Evolutionary conservation across 2,329 filamentous ascomycete species (phyloP), one percentile per base, ranked within the genome.

Genomic region (Arachnomyces sp.): DNA sequence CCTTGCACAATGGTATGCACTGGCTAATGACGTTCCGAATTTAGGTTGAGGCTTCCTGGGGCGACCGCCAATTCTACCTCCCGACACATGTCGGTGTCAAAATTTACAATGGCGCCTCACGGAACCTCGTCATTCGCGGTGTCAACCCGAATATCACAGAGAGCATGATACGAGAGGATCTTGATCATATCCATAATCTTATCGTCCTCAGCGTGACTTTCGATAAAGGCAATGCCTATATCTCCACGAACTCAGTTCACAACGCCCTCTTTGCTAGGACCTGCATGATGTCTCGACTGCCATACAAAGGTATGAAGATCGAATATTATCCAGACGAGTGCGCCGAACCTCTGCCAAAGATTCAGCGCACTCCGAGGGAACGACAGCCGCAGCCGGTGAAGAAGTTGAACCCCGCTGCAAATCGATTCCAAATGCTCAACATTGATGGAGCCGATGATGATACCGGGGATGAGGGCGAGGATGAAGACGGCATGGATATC

Each of bases 101-200:
- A 55, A 73, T 89, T 40, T 61, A 62, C 30, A 67, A 61, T 35
- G 84, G 85, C 11, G 83, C 83, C 11, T 84, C 78, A 31, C 78
- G 86, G 44, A 92, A 90, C 52, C 60, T 93, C 29, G 65, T 89
- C 14, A 74, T 93, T 31, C 74, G 75, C 42, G 72, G 73, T 7
- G 76, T 75, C 49, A 69, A 69, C 50, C 65, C 65, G 39, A 72
- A 66, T 39, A 66, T 84, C 49, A 86, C 79, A 0, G 80, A 80
- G 48, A 64, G 75, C 6, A 62, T 65, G 12, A 78, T 93, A 47
- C 78, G 82, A 8, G 73, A 80, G 3, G 84, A 93, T 51, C 71
- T 92, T 29, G 82, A 88, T 16, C 86, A 93, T 56, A 90, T 93
- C 44, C 80, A 90, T 65, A 85, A 86, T 46, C 71, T 93, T 1